Conservation (phyloP, 2,329 filamentous ascomycete genomes). For the Alternaria dauci region DNA sequence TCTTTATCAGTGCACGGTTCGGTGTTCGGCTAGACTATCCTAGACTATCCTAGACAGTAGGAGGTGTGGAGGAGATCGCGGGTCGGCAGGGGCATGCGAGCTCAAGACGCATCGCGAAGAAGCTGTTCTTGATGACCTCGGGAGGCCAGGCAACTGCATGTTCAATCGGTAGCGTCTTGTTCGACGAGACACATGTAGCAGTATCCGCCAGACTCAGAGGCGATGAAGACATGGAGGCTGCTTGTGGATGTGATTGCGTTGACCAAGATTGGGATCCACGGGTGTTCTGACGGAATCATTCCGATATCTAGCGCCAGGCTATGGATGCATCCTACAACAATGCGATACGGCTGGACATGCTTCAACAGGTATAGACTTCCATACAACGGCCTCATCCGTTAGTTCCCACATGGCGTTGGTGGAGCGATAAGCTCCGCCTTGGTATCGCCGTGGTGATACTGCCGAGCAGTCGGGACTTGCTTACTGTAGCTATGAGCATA, state of each 20-base stretch:
- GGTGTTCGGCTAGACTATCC: constrained; percentile 14
- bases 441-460: not conserved
- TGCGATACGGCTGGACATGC: constrained; percentile 23
- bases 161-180: not conserved
- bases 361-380: constrained; percentile 19
- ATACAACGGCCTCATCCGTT: constrained; percentile 9
- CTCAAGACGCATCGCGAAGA: not conserved
- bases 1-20: constrained; percentile 20
- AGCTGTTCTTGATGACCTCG: not conserved
- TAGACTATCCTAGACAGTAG: constrained; percentile 11
- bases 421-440: constrained; percentile 5
- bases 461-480: not conserved
- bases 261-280: not conserved
- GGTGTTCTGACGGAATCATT: constrained; percentile 6
- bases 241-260: not conserved
- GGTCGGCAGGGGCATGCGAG: constrained; percentile 5
- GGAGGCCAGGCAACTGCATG: not conserved
- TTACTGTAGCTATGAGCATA: not conserved
- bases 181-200: not conserved
- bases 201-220: not conserved
- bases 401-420: constrained; percentile 4
- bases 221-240: not conserved
- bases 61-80: constrained; percentile 11
- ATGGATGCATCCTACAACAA: constrained; percentile 3
- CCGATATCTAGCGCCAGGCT: constrained; percentile 15